These are phyloP conservation scores for Wickerhamomyces sydowiorum DNA, from an alignment of 805 yeast species.

Conservation along the genomic window DNA sequence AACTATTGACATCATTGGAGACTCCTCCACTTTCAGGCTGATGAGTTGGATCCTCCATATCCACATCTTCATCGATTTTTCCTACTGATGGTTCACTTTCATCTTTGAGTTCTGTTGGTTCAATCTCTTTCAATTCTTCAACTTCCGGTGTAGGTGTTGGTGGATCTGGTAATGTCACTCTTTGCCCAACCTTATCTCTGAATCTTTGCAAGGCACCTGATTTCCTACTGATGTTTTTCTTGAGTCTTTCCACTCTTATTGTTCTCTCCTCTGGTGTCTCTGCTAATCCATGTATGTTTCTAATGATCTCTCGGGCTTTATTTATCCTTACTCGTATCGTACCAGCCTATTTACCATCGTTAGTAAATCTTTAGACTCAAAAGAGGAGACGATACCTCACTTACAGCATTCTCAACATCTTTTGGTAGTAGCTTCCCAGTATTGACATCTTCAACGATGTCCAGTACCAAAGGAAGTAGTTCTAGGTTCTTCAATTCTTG, in stretches of 20 bases:
- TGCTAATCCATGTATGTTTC: slow-evolving; percentile 38
- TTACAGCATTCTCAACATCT: slow-evolving; percentile 36
- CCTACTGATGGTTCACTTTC: neutral
- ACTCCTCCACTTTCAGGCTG: neutral
- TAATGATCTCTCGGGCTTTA: slow-evolving; percentile 29
- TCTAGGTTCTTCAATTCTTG: slow-evolving; percentile 30
- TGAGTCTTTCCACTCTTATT: slow-evolving; percentile 27
- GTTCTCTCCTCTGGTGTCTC: slow-evolving; percentile 35
- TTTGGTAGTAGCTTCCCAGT: slow-evolving; percentile 35
- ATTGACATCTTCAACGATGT: slow-evolving; percentile 33
- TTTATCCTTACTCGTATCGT: slow-evolving; percentile 36
- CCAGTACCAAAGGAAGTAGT: slow-evolving; percentile 34
- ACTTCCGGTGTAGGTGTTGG: neutral
- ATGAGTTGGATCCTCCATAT: neutral
- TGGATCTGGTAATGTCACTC: slow-evolving; percentile 8
- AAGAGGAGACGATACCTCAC: slow-evolving; percentile 7
- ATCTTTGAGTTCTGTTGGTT: neutral
- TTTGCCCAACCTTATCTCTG: slow-evolving; percentile 12
- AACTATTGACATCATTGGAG: neutral
- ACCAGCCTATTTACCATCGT: slow-evolving; percentile 28
- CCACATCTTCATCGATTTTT: neutral
- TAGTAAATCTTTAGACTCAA: neutral
- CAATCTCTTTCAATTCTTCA: neutral
- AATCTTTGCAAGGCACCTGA: slow-evolving; percentile 19
- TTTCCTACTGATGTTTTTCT: slow-evolving; percentile 25